Evolutionary conservation across 305 asterid genomes (phyloP).

Genomic region (Rubia occidens): DNA sequence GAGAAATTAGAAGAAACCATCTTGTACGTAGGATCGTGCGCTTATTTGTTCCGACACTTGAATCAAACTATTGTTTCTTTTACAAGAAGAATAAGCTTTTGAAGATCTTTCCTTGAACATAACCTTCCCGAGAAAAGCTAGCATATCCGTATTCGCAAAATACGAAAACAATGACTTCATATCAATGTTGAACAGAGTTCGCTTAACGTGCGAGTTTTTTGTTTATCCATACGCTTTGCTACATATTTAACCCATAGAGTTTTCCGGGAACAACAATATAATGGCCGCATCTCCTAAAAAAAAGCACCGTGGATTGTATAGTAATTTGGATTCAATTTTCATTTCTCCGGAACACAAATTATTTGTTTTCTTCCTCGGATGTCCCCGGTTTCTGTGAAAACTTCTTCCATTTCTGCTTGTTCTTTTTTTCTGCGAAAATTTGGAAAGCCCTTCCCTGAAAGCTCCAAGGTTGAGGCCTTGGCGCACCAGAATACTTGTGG

Average conservation of each 20-base stretch:
- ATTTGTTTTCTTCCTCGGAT: slow-evolving; percentile 30
- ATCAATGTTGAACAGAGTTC: neutral
- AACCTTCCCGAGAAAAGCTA: no score
- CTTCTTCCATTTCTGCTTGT: slow-evolving; percentile 38
- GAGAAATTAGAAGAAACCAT: neutral
- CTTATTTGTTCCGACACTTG: neutral
- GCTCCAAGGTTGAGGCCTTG: slow-evolving; percentile 67
- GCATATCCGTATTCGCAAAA: neutral
- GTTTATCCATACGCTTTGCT: no score
- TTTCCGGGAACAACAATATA: neutral
- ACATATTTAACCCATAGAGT: no score
- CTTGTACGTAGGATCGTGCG: neutral
- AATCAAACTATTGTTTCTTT: neutral
- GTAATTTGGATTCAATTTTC: neutral
- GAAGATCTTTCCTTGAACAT: neutral
- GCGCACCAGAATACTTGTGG: slow-evolving; percentile 61
- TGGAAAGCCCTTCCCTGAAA: slow-evolving; percentile 60
- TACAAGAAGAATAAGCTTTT: neutral
- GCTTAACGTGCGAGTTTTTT: no score
- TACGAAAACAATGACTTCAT: neutral
- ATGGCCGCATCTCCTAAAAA: neutral
- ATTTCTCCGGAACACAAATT: slow-evolving; percentile 9
- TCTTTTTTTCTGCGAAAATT: slow-evolving; percentile 47
- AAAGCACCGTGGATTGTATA: neutral
- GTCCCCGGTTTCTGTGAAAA: slow-evolving; percentile 39